A percentile compares a stretch with the other conserved stretches of the same genome.
These are phyloP conservation scores for Debaryomyces prosopidis DNA, from an alignment of 805 yeast genomes.

Conservation along the genomic window DNA sequence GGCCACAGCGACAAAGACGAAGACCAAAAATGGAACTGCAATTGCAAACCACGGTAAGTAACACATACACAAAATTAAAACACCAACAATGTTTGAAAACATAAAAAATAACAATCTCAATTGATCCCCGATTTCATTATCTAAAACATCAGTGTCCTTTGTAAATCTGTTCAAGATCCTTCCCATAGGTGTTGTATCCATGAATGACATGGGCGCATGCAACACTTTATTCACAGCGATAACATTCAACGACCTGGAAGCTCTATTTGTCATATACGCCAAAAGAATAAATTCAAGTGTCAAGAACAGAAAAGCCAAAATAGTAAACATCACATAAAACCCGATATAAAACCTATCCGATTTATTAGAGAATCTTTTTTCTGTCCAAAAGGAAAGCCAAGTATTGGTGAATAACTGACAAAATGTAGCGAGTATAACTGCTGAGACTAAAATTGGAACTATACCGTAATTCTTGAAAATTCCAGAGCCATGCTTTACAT, in stretches of 20 bases:
- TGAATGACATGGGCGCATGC: constrained; percentile 78
- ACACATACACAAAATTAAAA: constrained; percentile 36
- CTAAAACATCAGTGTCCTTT: constrained; percentile 82
- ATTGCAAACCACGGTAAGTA: constrained; percentile 44
- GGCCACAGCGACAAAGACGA: constrained; percentile 27
- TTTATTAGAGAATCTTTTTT: constrained; percentile 47
- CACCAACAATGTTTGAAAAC: constrained; percentile 56
- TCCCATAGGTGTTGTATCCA: constrained; percentile 88
- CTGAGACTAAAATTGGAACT: constrained; percentile 19
- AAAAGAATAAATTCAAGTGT: constrained; percentile 44
- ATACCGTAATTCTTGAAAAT: constrained; percentile 28
- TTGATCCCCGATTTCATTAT: constrained; percentile 75
- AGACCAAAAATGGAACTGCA: constrained; percentile 32
- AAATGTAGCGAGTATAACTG: constrained; percentile 44
- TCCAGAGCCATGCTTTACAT: constrained; percentile 59
- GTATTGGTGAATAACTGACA: constrained; percentile 61
- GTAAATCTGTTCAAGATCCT: constrained; percentile 83
- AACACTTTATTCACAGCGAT: constrained; percentile 59
- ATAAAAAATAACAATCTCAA: constrained; percentile 60
- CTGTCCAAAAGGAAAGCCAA: constrained; percentile 86
- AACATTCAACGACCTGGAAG: constrained; percentile 61
- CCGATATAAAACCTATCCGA: constrained; percentile 69
- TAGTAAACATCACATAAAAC: constrained; percentile 61
- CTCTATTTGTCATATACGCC: constrained; percentile 50
- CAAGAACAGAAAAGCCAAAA: constrained; percentile 48